phyloP scores from a whole-genome alignment of 495 filamentous ascomycete genomes.

The Lindgomyces ingoldianus region DNA sequence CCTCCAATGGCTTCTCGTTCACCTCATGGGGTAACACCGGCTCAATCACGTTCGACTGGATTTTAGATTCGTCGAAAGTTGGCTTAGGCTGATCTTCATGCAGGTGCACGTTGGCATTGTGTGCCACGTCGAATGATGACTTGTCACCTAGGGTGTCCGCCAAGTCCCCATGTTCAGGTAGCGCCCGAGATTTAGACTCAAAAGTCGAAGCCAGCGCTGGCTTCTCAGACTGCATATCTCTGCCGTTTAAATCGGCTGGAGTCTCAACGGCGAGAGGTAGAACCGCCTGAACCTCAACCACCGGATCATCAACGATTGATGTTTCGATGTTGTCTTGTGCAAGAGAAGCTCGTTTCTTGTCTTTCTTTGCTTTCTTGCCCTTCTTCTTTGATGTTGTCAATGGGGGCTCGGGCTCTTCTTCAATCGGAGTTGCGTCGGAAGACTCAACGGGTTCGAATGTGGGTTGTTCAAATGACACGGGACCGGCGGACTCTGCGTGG shows the following conservation, averaged over 20 bases:
- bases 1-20: neutral
- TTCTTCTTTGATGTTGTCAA: slow-evolving; percentile 30
- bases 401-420: slow-evolving; percentile 12
- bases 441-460: slow-evolving; percentile 4
- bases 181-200: neutral
- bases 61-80: neutral
- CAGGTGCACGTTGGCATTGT: neutral
- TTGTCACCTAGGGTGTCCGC: neutral
- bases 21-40: neutral
- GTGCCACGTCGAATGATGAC: neutral
- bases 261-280: slow-evolving; percentile 28
- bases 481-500: neutral
- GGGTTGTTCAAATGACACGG: neutral
- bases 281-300: slow-evolving; percentile 25
- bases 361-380: slow-evolving; percentile 39
- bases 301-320: slow-evolving; percentile 28
- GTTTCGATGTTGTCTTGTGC: slow-evolving; percentile 19
- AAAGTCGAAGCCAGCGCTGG: slow-evolving; percentile 1
- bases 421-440: slow-evolving; percentile 10
- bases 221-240: slow-evolving; percentile 9
- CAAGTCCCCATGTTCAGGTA: neutral
- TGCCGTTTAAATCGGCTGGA: slow-evolving; percentile 4
- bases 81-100: slow-evolving; percentile 5
- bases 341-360: slow-evolving; percentile 24
- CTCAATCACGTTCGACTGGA: neutral